Percentiles rank a stretch among this genome's conserved stretches.
phyloP scores from a whole-genome alignment of 2,329 filamentous ascomycete species.

The Xylariaceae sp. region DNA sequence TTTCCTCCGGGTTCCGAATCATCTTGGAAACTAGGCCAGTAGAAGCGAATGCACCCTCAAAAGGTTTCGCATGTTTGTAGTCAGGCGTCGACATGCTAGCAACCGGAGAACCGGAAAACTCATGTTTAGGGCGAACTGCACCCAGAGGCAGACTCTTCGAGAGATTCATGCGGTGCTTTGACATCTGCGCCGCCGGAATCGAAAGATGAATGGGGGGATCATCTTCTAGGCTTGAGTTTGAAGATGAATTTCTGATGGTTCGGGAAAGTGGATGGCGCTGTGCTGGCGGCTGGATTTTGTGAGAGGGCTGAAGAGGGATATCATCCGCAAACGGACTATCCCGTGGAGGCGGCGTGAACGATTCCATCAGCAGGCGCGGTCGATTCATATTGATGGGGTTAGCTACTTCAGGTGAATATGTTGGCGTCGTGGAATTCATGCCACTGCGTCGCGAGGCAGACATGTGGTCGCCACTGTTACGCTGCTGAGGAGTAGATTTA shows the following conservation, averaged over 20 bases:
- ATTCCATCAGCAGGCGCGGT: slow-evolving; percentile 73
- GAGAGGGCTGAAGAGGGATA: slow-evolving; percentile 50
- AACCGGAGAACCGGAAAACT: slow-evolving; percentile 15
- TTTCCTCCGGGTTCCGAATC: slow-evolving; percentile 74
- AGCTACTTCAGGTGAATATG: slow-evolving; percentile 48
- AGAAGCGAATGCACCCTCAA: slow-evolving; percentile 83
- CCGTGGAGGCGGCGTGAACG: slow-evolving; percentile 60
- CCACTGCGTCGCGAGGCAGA: slow-evolving; percentile 57
- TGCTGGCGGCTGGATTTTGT: slow-evolving; percentile 40
- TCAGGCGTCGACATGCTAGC: slow-evolving; percentile 65
- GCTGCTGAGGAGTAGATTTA: slow-evolving; percentile 83
- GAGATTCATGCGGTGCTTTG: slow-evolving; percentile 51
- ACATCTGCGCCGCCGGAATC: slow-evolving; percentile 44
- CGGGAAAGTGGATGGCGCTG: slow-evolving; percentile 79
- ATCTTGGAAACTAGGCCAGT: slow-evolving; percentile 94
- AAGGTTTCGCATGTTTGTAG: slow-evolving; percentile 71
- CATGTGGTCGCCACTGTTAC: slow-evolving; percentile 59
- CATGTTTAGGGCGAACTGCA: slow-evolving; percentile 27
- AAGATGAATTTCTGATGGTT: slow-evolving; percentile 81
- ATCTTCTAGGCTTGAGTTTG: slow-evolving; percentile 69
- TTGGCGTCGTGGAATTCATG: slow-evolving; percentile 50
- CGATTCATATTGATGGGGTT: slow-evolving; percentile 56
- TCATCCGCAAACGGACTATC: slow-evolving; percentile 60
- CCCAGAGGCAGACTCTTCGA: slow-evolving; percentile 65
- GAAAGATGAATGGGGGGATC: slow-evolving; percentile 61